Evolutionary conservation across 2,329 filamentous ascomycete species (phyloP), one percentile per base, ranked within the genome.

Genomic region (Leptosphaerulina australis): DNA sequence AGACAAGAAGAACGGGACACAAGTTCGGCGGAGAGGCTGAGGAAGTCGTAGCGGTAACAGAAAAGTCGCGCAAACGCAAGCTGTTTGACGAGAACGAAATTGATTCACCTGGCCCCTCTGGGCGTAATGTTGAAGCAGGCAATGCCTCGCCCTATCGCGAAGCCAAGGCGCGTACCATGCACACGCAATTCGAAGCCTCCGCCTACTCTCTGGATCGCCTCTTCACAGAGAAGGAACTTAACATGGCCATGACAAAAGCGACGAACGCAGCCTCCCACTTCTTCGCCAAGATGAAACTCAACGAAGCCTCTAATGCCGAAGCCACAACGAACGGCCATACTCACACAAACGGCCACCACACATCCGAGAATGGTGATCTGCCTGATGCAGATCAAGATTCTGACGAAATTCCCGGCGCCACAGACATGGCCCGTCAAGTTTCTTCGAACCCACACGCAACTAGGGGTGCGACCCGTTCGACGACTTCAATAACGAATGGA

Each of bases 161-260:
- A 57, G 77, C 78, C 43, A 81, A 81, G 65, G 74, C 77, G 9
- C 77, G 78, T 58, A 75, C 74, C 22, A 67, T 80, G 37, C 78
- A 81, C 38, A 75, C 79, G 35, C 83, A 87, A 56, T 81, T 82
- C 59, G 79, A 82, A 55, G 80, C 82, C 6, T 76, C 83, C 1
- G 76, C 79, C 4, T 86, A 85, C 70, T 84, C 82, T 6, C 79
- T 87, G 48, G 79, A 86, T 47, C 79, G 80, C n/a, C 76, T 87
- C 12, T 87, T 87, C 65, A 87, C 83, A 3, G 84, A 87, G 54
- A 87, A 86, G 72, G 84, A 87, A 68, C 78, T 87, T 44, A 80
- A 79, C 41, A 76, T 83, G 67, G 81, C 83, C 46, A 83, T 83
- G 53, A 84, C 85, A 59, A 78, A 80, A 35, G 84, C 84, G 3